A percentile compares a stretch with the other conserved stretches of the same genome.
Evolutionary conservation across 148 eudicot genomes (phyloP).

Genomic region (Vaccinium macrocarpon): DNA sequence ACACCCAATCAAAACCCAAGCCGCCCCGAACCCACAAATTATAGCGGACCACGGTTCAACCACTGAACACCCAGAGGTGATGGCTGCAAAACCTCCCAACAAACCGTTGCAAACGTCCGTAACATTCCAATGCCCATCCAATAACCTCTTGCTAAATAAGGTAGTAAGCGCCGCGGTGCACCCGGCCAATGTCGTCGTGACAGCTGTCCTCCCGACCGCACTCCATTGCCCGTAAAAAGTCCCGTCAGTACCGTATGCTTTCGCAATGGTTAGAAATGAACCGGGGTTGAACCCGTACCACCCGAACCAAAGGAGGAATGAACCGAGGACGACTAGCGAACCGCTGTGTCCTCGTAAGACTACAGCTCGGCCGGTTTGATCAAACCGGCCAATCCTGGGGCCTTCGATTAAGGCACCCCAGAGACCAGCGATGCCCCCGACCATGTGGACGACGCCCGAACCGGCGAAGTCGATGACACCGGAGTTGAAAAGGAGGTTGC

Average conservation of each 20-base stretch:
- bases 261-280: slow-evolving; percentile 34
- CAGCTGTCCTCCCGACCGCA: slow-evolving; percentile 47
- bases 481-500: slow-evolving; percentile 30
- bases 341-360: slow-evolving; percentile 36
- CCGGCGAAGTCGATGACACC: slow-evolving; percentile 49
- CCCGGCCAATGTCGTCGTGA: slow-evolving; percentile 50
- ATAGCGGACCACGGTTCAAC: slow-evolving; percentile 53
- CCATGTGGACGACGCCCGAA: slow-evolving; percentile 53
- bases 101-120: slow-evolving; percentile 42
- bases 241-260: slow-evolving; percentile 24
- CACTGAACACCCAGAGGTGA: slow-evolving; percentile 45
- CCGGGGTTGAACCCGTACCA: slow-evolving; percentile 55
- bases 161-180: slow-evolving; percentile 42
- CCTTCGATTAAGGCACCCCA: slow-evolving; percentile 48
- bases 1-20: slow-evolving; percentile 43
- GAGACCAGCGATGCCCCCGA: slow-evolving; percentile 44
- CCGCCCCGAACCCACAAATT: slow-evolving; percentile 40
- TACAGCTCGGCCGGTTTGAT: slow-evolving; percentile 33
- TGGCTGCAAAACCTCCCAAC: slow-evolving; percentile 45
- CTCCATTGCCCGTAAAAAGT: slow-evolving; percentile 43
- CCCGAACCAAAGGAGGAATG: slow-evolving; percentile 47
- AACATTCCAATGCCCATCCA: slow-evolving; percentile 46
- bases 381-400: slow-evolving; percentile 40
- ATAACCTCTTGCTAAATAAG: slow-evolving; percentile 31
- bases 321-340: slow-evolving; percentile 37